Base-by-base conservation (phyloP, 257 asterid genomes). In the Salvia miltiorrhiza region DNA sequence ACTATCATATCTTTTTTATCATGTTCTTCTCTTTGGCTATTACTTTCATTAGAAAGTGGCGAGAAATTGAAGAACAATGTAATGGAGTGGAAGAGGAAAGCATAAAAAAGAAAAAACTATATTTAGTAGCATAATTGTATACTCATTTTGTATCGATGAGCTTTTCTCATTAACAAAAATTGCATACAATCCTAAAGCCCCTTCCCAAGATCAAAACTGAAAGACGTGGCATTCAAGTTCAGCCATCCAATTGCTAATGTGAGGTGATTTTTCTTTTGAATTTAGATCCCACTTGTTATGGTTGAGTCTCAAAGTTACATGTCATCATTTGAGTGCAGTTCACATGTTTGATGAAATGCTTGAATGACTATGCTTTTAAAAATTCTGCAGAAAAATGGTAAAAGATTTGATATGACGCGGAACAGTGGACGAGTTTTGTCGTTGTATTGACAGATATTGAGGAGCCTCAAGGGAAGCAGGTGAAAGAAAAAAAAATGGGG, bases 401-500 rank as follows among this genome's bases (percentile, higher is more conserved):
- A 83, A 65, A 76, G 92, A 94, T 32, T 73, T 87, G 82, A 78
- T 92, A 74, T 92, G 78, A 81, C 90, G 9, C 80, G 80, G 41
- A 89, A 85, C 78, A 76, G 91, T 70, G 90, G 86, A 72, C 65
- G 76, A 66, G 87, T 90, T 40, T 75, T 92, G 50, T 81, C 87
- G 9, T 20, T 92, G 74, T 90, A 92, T 53, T 86, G 96, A 8
- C 93, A 87, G 79, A 71, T 92, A 54, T 64, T 92, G 80, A 83
- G 97, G 80, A 81, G 89, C 85, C 92, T 92, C n/a, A n/a, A n/a
- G n/a, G n/a, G n/a, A n/a, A n/a, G n/a, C n/a, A n/a, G n/a, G n/a
- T n/a, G n/a, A n/a, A n/a, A n/a, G n/a, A n/a, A n/a, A n/a, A n/a
- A n/a, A n/a, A n/a, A n/a, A n/a, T n/a, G n/a, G n/a, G n/a, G n/a